Conservation (phyloP, 495 filamentous ascomycete species). For the Penicillium tannophilum region DNA sequence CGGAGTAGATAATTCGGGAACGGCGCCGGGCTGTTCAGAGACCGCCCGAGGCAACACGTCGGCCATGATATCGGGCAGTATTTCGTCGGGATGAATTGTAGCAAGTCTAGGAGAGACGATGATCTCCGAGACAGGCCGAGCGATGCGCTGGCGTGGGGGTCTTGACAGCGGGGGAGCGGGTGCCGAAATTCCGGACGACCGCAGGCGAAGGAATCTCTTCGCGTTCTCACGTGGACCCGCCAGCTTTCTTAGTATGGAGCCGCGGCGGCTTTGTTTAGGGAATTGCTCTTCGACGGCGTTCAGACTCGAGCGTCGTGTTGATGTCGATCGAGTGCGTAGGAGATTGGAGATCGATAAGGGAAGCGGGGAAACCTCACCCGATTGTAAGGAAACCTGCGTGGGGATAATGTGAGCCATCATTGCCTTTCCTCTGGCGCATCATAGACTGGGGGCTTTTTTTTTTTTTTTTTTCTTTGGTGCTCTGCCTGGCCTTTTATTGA, state of each 20-base stretch:
- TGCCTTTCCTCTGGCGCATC: conserved; percentile 1
- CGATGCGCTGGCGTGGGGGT: conserved; percentile 16
- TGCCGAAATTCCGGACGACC: conserved; percentile 32
- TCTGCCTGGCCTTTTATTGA: not conserved
- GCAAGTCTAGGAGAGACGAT: conserved; percentile 37
- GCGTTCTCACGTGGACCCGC: conserved; percentile 53
- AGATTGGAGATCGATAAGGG: conserved; percentile 30
- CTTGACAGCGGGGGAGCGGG: conserved; percentile 27
- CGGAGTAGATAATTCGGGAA: conserved; percentile 33
- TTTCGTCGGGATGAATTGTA: conserved; percentile 31
- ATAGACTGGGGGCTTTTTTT: not conserved
- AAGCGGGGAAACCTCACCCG: conserved; percentile 25
- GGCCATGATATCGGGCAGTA: conserved; percentile 33
- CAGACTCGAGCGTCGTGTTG: conserved; percentile 22
- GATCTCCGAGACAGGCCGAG: conserved; percentile 48
- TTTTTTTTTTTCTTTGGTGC: not conserved
- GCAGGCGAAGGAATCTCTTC: conserved; percentile 52
- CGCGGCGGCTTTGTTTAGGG: conserved; percentile 33
- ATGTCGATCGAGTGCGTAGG: conserved; percentile 28
- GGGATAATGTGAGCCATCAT: conserved; percentile 42
- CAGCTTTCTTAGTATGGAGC: conserved; percentile 45
- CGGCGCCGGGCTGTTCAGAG: conserved; percentile 22
- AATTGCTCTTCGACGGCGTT: conserved; percentile 30
- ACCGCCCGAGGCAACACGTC: conserved; percentile 30
- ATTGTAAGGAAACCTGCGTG: conserved; percentile 31